Conservation (phyloP, 2,329 filamentous ascomycete species). For the Teratosphaeria epicoccoides region DNA sequence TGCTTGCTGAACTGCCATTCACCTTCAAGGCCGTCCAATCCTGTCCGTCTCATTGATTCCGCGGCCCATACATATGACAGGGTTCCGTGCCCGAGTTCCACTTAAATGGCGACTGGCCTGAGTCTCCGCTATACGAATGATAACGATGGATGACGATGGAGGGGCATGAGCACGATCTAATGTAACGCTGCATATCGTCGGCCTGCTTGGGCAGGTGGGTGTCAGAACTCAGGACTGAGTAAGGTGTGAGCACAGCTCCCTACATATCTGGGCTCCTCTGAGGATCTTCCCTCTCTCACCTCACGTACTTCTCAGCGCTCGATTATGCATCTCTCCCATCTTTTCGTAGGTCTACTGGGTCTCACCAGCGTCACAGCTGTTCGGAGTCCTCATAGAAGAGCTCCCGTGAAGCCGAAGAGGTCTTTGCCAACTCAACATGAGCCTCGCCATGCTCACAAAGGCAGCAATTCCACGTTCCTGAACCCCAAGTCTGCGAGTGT, state of each 20-base stretch:
- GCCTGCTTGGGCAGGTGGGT: background rate
- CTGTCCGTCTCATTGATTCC: background rate
- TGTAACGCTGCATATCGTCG: background rate
- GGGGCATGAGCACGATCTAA: background rate
- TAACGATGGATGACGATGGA: background rate
- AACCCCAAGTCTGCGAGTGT: constrained; percentile 6
- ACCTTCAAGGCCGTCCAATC: background rate
- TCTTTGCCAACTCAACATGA: background rate
- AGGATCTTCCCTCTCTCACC: background rate
- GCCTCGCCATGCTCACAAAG: background rate
- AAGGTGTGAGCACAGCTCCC: background rate
- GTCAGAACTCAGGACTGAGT: background rate
- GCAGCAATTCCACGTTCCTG: constrained; percentile 3
- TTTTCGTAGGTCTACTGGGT: background rate
- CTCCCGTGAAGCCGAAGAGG: constrained; percentile 1
- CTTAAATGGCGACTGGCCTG: background rate
- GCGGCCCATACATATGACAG: background rate
- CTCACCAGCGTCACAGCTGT: constrained; percentile 6
- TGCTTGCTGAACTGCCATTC: background rate
- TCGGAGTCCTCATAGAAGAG: constrained; percentile 3
- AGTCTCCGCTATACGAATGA: background rate
- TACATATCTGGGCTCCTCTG: background rate
- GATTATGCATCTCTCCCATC: background rate
- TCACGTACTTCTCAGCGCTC: background rate
- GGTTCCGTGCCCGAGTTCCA: background rate